A percentile compares a stretch with the other conserved stretches of the same genome.
phyloP scores from a whole-genome alignment of 345 rosid species.

The Hibiscus trionum region DNA sequence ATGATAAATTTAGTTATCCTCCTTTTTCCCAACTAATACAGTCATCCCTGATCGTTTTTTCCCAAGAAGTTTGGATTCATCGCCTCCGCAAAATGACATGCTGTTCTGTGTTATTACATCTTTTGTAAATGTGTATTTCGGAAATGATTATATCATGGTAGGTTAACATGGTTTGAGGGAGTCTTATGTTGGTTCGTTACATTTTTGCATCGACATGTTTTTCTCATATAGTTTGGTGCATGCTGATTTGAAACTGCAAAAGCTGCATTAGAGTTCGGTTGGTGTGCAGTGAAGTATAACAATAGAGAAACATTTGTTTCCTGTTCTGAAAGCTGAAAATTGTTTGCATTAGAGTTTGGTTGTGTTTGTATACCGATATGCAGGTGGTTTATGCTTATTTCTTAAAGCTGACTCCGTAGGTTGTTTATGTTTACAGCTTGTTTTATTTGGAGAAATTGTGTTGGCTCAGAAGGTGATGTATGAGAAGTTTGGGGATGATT shows the following conservation, averaged over 20 bases:
- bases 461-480: constrained; percentile 89
- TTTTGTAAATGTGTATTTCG: not conserved
- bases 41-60: too few species aligned
- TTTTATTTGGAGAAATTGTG: constrained; percentile 80
- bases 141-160: not conserved
- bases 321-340: not conserved
- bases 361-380: not conserved
- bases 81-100: too few species aligned
- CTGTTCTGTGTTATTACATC: not conserved
- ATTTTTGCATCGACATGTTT: not conserved
- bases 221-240: too few species aligned
- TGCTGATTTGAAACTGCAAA: too few species aligned
- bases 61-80: too few species aligned
- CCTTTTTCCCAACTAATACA: not conserved
- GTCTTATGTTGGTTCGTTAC: not conserved
- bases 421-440: constrained; percentile 39
- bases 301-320: not conserved
- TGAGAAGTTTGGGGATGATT: constrained; percentile 77
- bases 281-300: too few species aligned
- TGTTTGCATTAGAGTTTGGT: not conserved
- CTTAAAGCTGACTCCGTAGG: not conserved
- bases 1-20: not conserved
- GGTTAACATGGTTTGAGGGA: not conserved
- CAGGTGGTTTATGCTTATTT: not conserved
- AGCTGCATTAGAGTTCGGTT: not conserved